Percentiles rank a stretch among this genome's conserved stretches.
These are phyloP conservation scores for Phytomonas serpens DNA, from an alignment of 208 protist genomes.

Conservation along the genomic window DNA sequence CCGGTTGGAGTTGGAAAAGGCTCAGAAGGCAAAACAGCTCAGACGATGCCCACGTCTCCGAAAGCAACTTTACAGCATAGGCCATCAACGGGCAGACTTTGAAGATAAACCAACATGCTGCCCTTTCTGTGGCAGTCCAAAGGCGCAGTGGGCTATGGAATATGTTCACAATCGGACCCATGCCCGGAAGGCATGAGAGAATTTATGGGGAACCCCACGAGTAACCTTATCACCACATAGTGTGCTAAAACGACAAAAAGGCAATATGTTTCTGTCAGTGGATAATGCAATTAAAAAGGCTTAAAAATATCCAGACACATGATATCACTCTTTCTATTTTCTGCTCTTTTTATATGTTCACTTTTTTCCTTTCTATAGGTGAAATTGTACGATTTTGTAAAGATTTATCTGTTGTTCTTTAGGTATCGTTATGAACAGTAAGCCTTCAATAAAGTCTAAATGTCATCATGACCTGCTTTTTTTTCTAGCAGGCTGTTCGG, in stretches of 20 bases:
- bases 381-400: not conserved
- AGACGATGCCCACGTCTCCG: slow-evolving; percentile 26
- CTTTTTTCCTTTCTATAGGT: slow-evolving; percentile 9
- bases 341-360: slow-evolving; percentile 5
- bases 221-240: not conserved
- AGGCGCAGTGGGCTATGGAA: slow-evolving; percentile 79
- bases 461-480: slow-evolving; percentile 17
- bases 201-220: not conserved
- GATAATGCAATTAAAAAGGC: not conserved
- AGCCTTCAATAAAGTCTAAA: not conserved
- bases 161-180: slow-evolving; percentile 78
- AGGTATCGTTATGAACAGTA: not conserved
- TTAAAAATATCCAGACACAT: slow-evolving; percentile 13
- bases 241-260: not conserved
- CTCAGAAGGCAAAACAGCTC: slow-evolving; percentile 11
- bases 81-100: slow-evolving; percentile 16
- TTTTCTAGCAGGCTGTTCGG: slow-evolving; percentile 36
- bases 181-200: slow-evolving; percentile 13
- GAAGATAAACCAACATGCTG: slow-evolving; percentile 35
- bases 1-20: slow-evolving; percentile 32
- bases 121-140: slow-evolving; percentile 48
- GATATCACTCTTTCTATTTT: not conserved
- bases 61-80: slow-evolving; percentile 41
- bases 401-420: not conserved
- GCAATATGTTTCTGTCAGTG: not conserved